These are phyloP conservation scores for Torulaspora maleeae DNA, from an alignment of 805 yeast genomes.

Conservation along the genomic window DNA sequence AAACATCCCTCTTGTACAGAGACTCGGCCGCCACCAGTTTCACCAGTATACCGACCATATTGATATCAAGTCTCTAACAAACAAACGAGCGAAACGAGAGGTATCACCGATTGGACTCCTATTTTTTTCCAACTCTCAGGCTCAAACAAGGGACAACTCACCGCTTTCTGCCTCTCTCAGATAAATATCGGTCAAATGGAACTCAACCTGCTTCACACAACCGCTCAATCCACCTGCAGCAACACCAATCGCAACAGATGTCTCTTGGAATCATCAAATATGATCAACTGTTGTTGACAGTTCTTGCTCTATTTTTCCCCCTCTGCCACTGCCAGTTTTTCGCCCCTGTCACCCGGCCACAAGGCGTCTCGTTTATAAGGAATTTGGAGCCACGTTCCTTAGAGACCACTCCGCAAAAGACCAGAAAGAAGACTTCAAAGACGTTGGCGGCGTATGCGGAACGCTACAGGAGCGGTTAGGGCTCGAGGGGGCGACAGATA, in stretches of 20 bases:
- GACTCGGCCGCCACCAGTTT: constrained; percentile 94
- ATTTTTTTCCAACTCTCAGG: neutral
- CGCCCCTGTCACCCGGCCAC: neutral
- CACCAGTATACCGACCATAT: constrained; percentile 45
- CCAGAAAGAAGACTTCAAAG: too few relatives aligned
- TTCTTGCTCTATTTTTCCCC: constrained; percentile 4
- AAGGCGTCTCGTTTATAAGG: neutral
- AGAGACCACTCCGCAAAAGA: neutral
- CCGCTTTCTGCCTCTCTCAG: neutral
- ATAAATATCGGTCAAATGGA: neutral
- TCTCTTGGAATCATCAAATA: neutral
- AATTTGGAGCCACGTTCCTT: neutral
- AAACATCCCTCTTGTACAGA: constrained; percentile 89
- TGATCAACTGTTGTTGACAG: neutral
- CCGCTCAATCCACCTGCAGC: neutral
- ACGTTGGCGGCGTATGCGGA: too few relatives aligned
- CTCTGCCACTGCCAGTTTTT: neutral
- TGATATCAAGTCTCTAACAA: neutral
- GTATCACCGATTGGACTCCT: neutral
- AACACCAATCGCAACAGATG: neutral
- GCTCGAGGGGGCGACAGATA: neutral
- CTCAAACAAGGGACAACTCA: neutral
- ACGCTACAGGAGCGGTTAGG: neutral
- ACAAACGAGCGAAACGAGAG: neutral
- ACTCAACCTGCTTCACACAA: neutral